Base-by-base conservation (phyloP, 768 basidiomycete species). In the Serendipita indica region DNA sequence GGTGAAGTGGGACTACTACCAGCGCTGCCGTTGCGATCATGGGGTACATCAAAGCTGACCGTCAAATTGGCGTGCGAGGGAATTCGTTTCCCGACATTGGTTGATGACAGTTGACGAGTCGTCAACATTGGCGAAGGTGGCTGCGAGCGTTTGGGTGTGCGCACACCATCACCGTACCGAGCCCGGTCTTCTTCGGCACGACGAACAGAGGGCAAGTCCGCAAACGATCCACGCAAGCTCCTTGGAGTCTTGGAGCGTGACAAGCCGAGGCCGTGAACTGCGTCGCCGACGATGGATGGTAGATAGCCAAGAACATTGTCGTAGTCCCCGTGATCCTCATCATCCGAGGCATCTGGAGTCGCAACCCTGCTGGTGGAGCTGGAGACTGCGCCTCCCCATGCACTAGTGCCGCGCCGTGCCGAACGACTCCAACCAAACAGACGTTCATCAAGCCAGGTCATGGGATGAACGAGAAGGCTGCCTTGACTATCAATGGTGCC, bases 341-440 rank as follows among this genome's bases (percentile, higher is more conserved):
- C 87, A 64, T 92, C 91, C 13, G 85, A 83, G 46, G 79, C 81
- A 54, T 85, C 82, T 0, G 88, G 87, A 71, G 79, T 86, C 67
- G 68, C 73, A 66, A 83, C 82, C 52, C 79, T 80, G 64, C 70
- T 78, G 62, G 39, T 65, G 64, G 57, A 68, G 49, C 61, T 67
- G 35, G 69, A 72, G 22, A 73, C 72, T 37, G 69, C 70, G 30
- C 67, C 68, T 32, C 80, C 80, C 90, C 89, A 92, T n/a, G 81
- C 88, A 65, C 84, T 88, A 2, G 88, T 89, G n/a, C 89, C 87
- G 49, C 79, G 80, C 52, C 71, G 73, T 1, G 86, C 78, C 63
- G 84, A 88, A 57, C 80, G 77, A 69, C 82, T 83, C 91, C 89
- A 94, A 41, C 91, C 92, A 67, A 94, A 96, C 25, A 96, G 76